A percentile compares a stretch with the other conserved stretches of the same genome.
Conservation (phyloP, 495 filamentous ascomycete genomes). For the Podospora fimiseda region DNA sequence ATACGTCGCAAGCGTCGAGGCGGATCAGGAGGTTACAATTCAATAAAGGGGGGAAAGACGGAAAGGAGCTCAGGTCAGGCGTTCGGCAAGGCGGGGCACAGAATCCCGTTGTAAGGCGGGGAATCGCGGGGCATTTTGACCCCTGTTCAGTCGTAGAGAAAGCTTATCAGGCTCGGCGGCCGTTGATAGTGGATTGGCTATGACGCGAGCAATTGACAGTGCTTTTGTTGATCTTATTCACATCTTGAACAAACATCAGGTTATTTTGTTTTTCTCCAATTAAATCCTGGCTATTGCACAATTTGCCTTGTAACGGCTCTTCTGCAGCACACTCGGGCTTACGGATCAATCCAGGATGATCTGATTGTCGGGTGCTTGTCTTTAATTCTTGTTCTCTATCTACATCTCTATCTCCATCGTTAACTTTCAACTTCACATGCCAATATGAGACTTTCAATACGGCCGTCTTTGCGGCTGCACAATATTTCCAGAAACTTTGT, state of each 20-base stretch:
- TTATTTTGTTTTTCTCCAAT: too few species aligned
- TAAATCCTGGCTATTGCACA: too few species aligned
- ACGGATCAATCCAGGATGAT: not conserved
- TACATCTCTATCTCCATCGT: not conserved
- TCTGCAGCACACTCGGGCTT: too few species aligned
- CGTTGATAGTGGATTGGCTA: not conserved
- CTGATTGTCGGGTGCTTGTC: not conserved
- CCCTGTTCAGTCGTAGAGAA: not conserved
- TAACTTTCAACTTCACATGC: constrained; percentile 28
- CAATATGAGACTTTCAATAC: constrained; percentile 37
- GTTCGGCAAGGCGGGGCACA: constrained; percentile 13
- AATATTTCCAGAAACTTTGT: constrained; percentile 24
- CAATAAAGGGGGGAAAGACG: constrained; percentile 44
- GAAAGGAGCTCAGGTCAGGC: not conserved
- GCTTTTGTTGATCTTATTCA: too few species aligned
- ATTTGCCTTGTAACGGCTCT: too few species aligned
- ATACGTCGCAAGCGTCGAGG: constrained; percentile 66
- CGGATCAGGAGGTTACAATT: constrained; percentile 61
- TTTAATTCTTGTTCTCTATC: not conserved
- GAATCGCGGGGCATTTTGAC: not conserved
- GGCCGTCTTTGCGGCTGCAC: constrained; percentile 35
- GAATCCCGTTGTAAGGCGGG: constrained; percentile 10
- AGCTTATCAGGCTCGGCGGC: not conserved
- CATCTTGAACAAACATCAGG: too few species aligned
- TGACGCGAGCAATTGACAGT: constrained; percentile 2